Conservation (phyloP, 805 yeast species). For the Kluyveromyces dobzhanskii region DNA sequence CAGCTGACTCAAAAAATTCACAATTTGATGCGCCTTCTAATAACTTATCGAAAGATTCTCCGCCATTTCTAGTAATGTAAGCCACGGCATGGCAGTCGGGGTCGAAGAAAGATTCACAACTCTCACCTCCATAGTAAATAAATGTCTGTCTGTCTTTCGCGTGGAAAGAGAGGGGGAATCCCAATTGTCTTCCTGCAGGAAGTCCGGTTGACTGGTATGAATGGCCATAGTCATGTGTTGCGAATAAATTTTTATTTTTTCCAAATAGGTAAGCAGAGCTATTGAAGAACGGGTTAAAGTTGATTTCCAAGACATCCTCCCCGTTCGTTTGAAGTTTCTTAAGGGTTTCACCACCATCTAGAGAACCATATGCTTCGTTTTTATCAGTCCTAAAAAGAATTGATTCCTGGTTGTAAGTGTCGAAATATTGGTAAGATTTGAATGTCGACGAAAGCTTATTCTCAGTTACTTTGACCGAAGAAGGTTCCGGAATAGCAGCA, state of each 20-base stretch:
- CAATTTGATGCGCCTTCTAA: constrained; percentile 50
- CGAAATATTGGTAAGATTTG: constrained; percentile 42
- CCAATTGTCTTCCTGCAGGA: constrained; percentile 41
- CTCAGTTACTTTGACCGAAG: constrained; percentile 31
- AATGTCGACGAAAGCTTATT: constrained; percentile 46
- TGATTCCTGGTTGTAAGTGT: constrained; percentile 48
- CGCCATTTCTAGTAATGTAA: constrained; percentile 59
- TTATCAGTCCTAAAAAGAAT: constrained; percentile 50
- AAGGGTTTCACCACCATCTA: constrained; percentile 56
- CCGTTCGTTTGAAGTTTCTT: constrained; percentile 29
- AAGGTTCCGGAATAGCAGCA: constrained; percentile 12
- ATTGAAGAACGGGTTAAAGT: constrained; percentile 44
- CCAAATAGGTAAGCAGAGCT: constrained; percentile 36
- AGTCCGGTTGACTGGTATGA: constrained; percentile 39
- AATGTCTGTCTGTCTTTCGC: constrained; percentile 46
- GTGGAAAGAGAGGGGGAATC: constrained; percentile 51
- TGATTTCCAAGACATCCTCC: constrained; percentile 44
- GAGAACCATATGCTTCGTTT: constrained; percentile 53
- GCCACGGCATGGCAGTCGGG: constrained; percentile 51
- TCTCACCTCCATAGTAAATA: constrained; percentile 59
- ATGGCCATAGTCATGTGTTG: constrained; percentile 62
- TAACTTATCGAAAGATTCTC: constrained; percentile 50
- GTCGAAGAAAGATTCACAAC: constrained; percentile 41
- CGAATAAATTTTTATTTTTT: constrained; percentile 39
- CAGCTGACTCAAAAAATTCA: constrained; percentile 52